Base-by-base conservation (phyloP, 2,329 filamentous ascomycete species). In the Myriosclerotinia duriaeana region DNA sequence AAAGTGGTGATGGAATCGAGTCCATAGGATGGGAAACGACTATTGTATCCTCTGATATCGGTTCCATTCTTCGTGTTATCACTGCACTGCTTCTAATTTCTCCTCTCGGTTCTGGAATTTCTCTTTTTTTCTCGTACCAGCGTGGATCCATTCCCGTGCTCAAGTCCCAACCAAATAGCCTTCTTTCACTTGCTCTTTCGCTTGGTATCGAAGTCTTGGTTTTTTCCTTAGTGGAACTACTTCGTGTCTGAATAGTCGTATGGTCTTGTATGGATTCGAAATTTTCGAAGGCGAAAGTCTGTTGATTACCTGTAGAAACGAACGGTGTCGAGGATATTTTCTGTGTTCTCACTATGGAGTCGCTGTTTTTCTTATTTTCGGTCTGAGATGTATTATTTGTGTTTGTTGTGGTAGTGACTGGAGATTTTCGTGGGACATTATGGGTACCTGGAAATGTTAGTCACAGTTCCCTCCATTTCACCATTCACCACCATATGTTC, bases 371-470 rank as follows among this genome's bases (percentile, higher is more conserved):
- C 14, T 38, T 30, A 12, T 22, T 38, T 4, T 22, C 15, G 0
- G 4, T 48, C 22, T 17, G 7, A 17, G 14, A 38, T 38, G 30
- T 6, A 2, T 38, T 20, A 8, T 22, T 12, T 48, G 7, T 50
- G 14, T 48, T 48, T 22, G 12, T 17, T 15, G 30, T 38, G 20
- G 44, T 2, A 22, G 8, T 59, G 44, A 48, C 20, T 20, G 56
- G 20, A 48, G 56, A 15, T 46, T 15, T 20, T 9, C 12, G 56
- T 34, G 26, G 42, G 22, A 15, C 4, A 22, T 59, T 59, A 17
- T 48, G 56, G n/a, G 56, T 59, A 8, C 56, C 56, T 60, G 44
- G 8, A 50, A 22, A 17, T 54, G 20, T 60, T 26, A 60, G 30
- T 50, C 53, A 54, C 8, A 17, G 15, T 22, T 6, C 12, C 11